These are phyloP conservation scores for Choanephora cucurbitarum DNA, from an alignment of 371 early-diverging fungal genomes.

Conservation along the genomic window DNA sequence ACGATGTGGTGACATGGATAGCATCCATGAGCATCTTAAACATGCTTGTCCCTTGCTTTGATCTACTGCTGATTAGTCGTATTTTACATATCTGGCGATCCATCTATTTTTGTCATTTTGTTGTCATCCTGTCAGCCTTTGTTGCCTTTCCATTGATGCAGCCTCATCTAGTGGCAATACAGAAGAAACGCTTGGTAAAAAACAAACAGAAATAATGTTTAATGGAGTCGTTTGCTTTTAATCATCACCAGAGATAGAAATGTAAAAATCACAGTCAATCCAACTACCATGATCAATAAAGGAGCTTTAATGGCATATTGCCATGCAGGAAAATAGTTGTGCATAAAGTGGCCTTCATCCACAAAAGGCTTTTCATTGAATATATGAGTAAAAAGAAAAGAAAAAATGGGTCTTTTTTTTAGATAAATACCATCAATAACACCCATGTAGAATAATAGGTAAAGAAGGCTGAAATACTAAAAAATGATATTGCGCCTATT, in stretches of 20 bases:
- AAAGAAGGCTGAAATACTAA: no score
- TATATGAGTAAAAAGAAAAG: not conserved
- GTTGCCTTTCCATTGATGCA: conserved; percentile 17
- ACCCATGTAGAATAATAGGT: no score
- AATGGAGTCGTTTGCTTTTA: conserved; percentile 60
- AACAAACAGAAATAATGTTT: not conserved
- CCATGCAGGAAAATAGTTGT: conserved; percentile 80
- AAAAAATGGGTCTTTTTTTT: no score
- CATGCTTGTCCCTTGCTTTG: conserved; percentile 72
- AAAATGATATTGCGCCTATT: no score
- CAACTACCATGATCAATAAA: conserved; percentile 77
- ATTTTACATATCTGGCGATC: conserved; percentile 62
- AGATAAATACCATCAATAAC: not conserved
- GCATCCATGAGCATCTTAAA: conserved; percentile 67
- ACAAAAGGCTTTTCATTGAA: conserved; percentile 88
- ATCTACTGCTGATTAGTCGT: conserved; percentile 57
- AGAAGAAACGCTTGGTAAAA: conserved; percentile 16
- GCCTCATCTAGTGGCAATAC: conserved; percentile 11
- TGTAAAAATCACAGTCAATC: conserved; percentile 72
- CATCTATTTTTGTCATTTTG: conserved; percentile 58
- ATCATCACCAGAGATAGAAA: conserved; percentile 87
- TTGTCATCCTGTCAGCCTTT: conserved; percentile 37
- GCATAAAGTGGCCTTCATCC: conserved; percentile 78
- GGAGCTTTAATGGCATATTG: conserved; percentile 88
- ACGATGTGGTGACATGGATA: conserved; percentile 72